A percentile compares a stretch with the other conserved stretches of the same genome.
These are phyloP conservation scores for Barnettozyma populi DNA, from an alignment of 805 yeast genomes.

Conservation along the genomic window DNA sequence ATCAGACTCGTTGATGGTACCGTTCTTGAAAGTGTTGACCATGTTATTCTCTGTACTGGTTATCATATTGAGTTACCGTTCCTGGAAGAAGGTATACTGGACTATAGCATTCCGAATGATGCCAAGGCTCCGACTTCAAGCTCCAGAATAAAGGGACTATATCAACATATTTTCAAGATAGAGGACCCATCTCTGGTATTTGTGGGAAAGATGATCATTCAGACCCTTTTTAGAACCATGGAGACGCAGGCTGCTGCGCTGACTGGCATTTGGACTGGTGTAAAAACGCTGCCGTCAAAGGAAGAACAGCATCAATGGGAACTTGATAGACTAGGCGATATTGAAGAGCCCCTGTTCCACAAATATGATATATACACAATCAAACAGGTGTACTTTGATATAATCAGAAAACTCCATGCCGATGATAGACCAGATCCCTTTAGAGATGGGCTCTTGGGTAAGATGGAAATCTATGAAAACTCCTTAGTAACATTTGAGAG, in stretches of 20 bases:
- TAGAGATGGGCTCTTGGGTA: slow-evolving; percentile 16
- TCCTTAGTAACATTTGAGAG: slow-evolving; percentile 18
- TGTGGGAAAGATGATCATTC: slow-evolving; percentile 36
- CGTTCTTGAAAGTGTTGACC: slow-evolving; percentile 30
- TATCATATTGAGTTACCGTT: slow-evolving; percentile 39
- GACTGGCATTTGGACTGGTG: slow-evolving; percentile 51
- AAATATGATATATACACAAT: slow-evolving; percentile 29
- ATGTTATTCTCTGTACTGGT: slow-evolving; percentile 38
- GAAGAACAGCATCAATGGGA: slow-evolving; percentile 37
- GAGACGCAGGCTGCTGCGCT: slow-evolving; percentile 50
- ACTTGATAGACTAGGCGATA: slow-evolving; percentile 20
- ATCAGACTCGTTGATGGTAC: slow-evolving; percentile 31
- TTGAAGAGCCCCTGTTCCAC: slow-evolving; percentile 28
- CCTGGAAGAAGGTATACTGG: slow-evolving; percentile 22
- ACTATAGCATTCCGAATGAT: slow-evolving; percentile 23
- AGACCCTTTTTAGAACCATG: slow-evolving; percentile 42
- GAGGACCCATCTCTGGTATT: slow-evolving; percentile 43
- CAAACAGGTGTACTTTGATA: slow-evolving; percentile 27
- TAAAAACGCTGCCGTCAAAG: slow-evolving; percentile 32
- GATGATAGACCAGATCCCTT: slow-evolving; percentile 31
- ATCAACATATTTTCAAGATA: slow-evolving; percentile 41
- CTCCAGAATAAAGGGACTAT: slow-evolving; percentile 35
- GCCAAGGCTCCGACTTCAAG: slow-evolving; percentile 17
- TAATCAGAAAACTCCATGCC: slow-evolving; percentile 25
- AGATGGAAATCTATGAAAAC: slow-evolving; percentile 9